Conservation (phyloP, 2,329 filamentous ascomycete species). For the Ceratocystis cacaofunesta region DNA sequence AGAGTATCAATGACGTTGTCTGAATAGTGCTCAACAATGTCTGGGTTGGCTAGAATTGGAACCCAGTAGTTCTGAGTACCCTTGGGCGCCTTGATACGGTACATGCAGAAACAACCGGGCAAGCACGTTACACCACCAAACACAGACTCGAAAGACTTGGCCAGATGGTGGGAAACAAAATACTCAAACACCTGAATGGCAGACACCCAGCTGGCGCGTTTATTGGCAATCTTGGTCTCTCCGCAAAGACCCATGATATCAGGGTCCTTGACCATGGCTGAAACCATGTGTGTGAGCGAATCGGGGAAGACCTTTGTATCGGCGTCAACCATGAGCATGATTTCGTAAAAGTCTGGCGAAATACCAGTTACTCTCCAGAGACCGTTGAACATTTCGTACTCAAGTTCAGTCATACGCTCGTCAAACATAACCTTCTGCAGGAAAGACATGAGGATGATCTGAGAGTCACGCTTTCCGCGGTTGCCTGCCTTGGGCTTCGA, state of each 20-base stretch:
- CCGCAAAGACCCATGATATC: constrained; percentile 98
- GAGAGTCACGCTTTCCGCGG: constrained; percentile 94
- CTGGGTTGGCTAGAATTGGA: constrained; percentile 92
- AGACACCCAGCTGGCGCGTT: constrained; percentile 83
- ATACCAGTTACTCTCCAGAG: constrained; percentile 98
- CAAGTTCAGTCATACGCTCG: constrained; percentile 97
- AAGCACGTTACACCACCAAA: constrained; percentile 98
- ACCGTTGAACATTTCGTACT: constrained; percentile 99
- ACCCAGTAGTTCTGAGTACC: constrained; percentile 99
- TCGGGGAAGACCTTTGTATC: constrained; percentile 99
- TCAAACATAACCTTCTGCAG: constrained; percentile 99
- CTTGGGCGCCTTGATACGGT: constrained; percentile 97
- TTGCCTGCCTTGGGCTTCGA: constrained; percentile 80
- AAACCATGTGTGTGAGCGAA: constrained; percentile 96
- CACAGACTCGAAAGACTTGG: constrained; percentile 94
- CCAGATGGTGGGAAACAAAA: constrained; percentile 94
- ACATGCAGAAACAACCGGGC: constrained; percentile 99
- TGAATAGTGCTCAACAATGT: constrained; percentile 97
- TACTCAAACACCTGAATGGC: constrained; percentile 99
- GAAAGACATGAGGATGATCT: constrained; percentile 99
- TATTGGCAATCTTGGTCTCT: constrained; percentile 99
- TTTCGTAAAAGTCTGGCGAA: constrained; percentile 93
- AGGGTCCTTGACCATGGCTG: constrained; percentile 96
- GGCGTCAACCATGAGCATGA: constrained; percentile 96
- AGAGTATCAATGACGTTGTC: constrained; percentile 97